Base-by-base conservation (phyloP, 768 basidiomycete species). In the Termitomyces sp. region DNA sequence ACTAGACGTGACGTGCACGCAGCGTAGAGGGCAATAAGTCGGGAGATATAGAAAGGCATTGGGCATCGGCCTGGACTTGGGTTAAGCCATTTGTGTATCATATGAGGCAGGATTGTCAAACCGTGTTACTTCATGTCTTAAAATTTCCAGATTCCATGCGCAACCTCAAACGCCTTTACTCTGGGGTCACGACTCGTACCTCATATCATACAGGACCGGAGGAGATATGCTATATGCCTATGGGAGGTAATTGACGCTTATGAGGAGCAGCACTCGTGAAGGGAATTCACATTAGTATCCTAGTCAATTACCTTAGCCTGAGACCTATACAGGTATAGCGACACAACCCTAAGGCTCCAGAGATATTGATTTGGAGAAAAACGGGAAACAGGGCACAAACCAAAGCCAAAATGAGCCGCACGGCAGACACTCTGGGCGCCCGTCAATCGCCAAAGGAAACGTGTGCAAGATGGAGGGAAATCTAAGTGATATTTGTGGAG, bases 41-140 rank as follows among this genome's bases (percentile, higher is more conserved):
- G 18, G 42, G 46, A 57, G 37, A 47, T 55, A 44, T 55, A 44
- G 45, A 60, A 33, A 45, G 58, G 24, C 27, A 16, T 41, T 33
- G 15, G 16, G 6, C 9, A 34, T n/a, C 22, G 18, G 39, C 20
- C 30, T 44, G 48, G 30, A 27, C 31, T 44, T 34, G 6, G 11
- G 30, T 42, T 18, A 37, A 41, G 22, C 34, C 24, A 34, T 55
- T 50, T 44, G 31, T 33, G 46, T 44, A 24, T 7, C 11, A 22
- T 22, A 41, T 9, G 9, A 15, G 46, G 24, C 36, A 51, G 47
- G 56, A 57, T 47, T 58, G 60, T 53, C 60, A 61, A 44, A 33
- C 46, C 56, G 60, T 61, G 60, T 48, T 42, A 47, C 49, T 30
- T 33, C n/a, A 54, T 27, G 6, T 15, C 49, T 20, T 33, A n/a